Base-by-base conservation (phyloP, 371 early-diverging fungal genomes). In the Cokeromyces recurvatus region DNA sequence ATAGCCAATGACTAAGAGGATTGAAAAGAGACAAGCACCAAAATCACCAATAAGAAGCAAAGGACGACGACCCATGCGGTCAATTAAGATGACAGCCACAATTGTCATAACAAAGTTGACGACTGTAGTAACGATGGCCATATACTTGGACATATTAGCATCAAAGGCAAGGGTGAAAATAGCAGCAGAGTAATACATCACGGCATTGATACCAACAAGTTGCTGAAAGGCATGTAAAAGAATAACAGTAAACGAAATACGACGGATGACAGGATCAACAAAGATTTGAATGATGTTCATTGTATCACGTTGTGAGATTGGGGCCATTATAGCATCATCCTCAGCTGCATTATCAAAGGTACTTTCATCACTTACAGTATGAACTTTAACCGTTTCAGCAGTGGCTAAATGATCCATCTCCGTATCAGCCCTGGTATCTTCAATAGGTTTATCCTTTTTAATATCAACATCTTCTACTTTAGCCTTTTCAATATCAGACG, bases 201-300 rank as follows among this genome's bases (percentile, higher is more conserved):
- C 75, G 35, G 84, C 89, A 53, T 91, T 91, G 67, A 95, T 90
- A 12, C 92, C 92, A 10, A 83, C 78, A 10, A 88, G 64, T 62
- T 92, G 92, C 55, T 93, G 95, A 16, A 63, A 46, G 4, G 65
- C 60, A 46, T 77, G 73, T 19, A 78, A 38, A 10, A 57, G 17
- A n/a, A 76, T n/a, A 21, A 68, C 67, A 29, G 64, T 62, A 2
- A 62, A n/a, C 16, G 84, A 74, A 35, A 91, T 59, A 43, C 83
- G 84, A 3, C 66, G 52, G 27, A 71, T 65, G 29, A 44, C 31
- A 17, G 55, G 66, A 27, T 72, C 64, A 6, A 34, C 48, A 48
- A 77, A 68, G 12, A 77, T 48, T 16, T 66, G 51, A 8, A 43
- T 5, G 15, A 68, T 49, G 1, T 53, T 50, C 39, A 65, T 64